These are phyloP conservation scores for Rhodosporidiobolus odoratus DNA, from an alignment of 768 basidiomycete genomes.

Conservation along the genomic window DNA sequence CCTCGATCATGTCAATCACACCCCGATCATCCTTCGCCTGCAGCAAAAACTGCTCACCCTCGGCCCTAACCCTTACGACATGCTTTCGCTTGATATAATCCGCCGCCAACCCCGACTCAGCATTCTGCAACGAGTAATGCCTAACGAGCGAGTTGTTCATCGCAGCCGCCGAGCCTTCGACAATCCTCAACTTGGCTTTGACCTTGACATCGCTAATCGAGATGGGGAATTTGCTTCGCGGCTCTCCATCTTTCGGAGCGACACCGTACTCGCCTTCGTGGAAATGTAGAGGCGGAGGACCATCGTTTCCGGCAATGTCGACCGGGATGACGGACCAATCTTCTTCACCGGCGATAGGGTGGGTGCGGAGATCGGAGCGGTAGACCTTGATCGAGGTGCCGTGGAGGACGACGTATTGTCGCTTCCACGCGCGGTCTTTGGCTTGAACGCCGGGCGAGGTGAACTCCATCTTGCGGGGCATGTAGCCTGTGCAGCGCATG, in stretches of 20 bases:
- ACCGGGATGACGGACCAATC: constrained; percentile 27
- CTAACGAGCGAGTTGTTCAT: constrained; percentile 36
- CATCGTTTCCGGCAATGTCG: constrained; percentile 24
- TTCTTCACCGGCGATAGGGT: constrained; percentile 37
- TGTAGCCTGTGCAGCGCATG: no score
- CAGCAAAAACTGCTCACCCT: constrained; percentile 93
- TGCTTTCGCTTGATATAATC: constrained; percentile 91
- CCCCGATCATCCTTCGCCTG: constrained; percentile 76
- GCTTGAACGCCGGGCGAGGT: constrained; percentile 74
- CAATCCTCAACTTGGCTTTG: constrained; percentile 32
- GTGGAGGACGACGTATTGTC: constrained; percentile 79
- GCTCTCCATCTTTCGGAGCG: neutral
- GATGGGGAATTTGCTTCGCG: constrained; percentile 13
- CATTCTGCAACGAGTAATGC: constrained; percentile 43
- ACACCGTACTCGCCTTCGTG: constrained; percentile 37
- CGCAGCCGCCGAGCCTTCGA: constrained; percentile 20
- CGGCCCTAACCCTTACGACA: constrained; percentile 82
- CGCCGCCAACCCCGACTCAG: constrained; percentile 75
- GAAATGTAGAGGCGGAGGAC: constrained; percentile 33
- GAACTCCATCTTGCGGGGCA: constrained; percentile 95
- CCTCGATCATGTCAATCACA: constrained; percentile 93
- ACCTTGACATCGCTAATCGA: constrained; percentile 31
- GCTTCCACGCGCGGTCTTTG: constrained; percentile 83
- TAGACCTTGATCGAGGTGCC: constrained; percentile 78
- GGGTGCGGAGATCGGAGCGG: constrained; percentile 48